Base-by-base conservation (phyloP, 2,329 filamentous ascomycete genomes). In the Pseudopyricularia cyperi region DNA sequence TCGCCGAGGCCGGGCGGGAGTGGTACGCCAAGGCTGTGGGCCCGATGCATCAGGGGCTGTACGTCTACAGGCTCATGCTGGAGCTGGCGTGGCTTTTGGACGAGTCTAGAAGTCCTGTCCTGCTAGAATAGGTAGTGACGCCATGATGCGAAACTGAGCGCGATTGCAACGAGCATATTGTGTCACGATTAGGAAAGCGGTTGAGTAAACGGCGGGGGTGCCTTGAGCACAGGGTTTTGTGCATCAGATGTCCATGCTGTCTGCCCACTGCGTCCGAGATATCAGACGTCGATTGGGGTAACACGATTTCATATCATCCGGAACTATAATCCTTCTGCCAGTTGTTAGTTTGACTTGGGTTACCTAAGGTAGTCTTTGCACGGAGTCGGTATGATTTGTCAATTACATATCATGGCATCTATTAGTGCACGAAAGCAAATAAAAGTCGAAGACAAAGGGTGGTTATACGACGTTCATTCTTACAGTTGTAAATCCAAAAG, bases 61-160 rank as follows among this genome's bases (percentile, higher is more conserved):
- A 81, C 66, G 70, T 77, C 28, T 83, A 82, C 56, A 68, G 82
- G 42, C 60, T 84, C 52, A 56, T 84, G 57, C 59, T 83, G 12
- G 80, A 84, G 66, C 71, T 71, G 30, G 66, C 66, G 9, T 64
- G 69, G 39, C 48, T 72, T 4, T 64, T 68, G 52, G 68, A 72
- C 46, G 63, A 64, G 33, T 39, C 42, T 22, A 51, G 54, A 22
- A 22, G 19, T 26, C 39, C 39, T 11, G 24, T 44, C 9, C 7
- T 14, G 19, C 14, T 11, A 19, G 11, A 15, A 6, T 17, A 9
- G 22, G 42, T 32, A 9, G 11, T 7, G 17, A 30, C 17, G 37
- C 37, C 15, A 14, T n/a, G 12, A 11, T 7, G 33, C 6, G 12
- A 7, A n/a, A 12, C n/a, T 35, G 7, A 35, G 6, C 3, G 3